A percentile compares a stretch with the other conserved stretches of the same genome.
Evolutionary conservation across 176 grass and related monocot species (phyloP).

Genomic region (Phoenix dactylifera): DNA sequence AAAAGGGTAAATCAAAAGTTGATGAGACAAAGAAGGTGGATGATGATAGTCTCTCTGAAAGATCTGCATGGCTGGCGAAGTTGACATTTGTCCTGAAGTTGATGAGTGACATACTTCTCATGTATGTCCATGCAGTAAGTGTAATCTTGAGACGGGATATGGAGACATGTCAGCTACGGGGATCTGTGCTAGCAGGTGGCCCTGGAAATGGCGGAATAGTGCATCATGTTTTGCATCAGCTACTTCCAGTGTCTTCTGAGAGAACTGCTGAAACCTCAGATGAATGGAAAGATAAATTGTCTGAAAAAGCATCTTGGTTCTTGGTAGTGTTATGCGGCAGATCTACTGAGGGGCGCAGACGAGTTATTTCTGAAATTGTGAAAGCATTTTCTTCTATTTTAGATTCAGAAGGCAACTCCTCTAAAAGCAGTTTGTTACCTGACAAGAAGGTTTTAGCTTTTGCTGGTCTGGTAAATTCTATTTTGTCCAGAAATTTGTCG

Average conservation of each 20-base stretch:
- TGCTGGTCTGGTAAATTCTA: constrained; percentile 57
- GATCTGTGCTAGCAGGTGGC: constrained; percentile 13
- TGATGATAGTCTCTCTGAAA: constrained; percentile 34
- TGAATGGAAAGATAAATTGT: constrained; percentile 50
- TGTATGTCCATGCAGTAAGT: constrained; percentile 52
- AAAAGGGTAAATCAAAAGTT: constrained; percentile 68
- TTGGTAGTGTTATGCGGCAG: constrained; percentile 58
- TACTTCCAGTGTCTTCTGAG: constrained; percentile 41
- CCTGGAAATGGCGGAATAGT: constrained; percentile 43
- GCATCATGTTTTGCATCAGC: constrained; percentile 67
- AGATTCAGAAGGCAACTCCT: constrained; percentile 45
- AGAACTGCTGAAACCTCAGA: constrained; percentile 30
- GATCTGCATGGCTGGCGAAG: constrained; percentile 38
- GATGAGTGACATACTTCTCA: constrained; percentile 70
- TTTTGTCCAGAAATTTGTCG: constrained; percentile 53
- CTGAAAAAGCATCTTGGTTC: constrained; percentile 60
- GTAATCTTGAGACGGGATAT: constrained; percentile 69
- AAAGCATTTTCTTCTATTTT: constrained; percentile 53
- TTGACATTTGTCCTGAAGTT: constrained; percentile 74
- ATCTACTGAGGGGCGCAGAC: constrained; percentile 60
- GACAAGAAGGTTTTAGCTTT: constrained; percentile 61
- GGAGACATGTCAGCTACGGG: constrained; percentile 36
- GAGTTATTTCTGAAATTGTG: constrained; percentile 65
- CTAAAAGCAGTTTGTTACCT: constrained; percentile 54
- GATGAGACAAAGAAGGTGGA: constrained; percentile 34